Percentiles rank a stretch among this genome's conserved stretches.
Evolutionary conservation across 2,329 filamentous ascomycete species (phyloP).

Genomic region (Aspergillus carbonarius): DNA sequence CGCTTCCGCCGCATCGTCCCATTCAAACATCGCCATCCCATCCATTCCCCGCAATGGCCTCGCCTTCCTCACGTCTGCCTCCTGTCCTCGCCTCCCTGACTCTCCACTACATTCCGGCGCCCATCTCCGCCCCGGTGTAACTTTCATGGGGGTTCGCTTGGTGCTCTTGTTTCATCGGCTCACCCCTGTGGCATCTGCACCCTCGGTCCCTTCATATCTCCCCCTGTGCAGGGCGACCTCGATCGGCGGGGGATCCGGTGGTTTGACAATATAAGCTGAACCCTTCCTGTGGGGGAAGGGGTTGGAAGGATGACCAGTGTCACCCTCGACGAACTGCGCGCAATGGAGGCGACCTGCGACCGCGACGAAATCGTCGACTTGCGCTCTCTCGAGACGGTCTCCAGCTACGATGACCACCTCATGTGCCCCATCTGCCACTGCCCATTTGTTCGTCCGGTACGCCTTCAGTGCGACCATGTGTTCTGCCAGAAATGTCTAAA

Average conservation of each 20-base stretch:
- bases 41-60: conserved; percentile 11
- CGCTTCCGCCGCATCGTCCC: conserved; percentile 9
- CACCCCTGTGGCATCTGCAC: conserved; percentile 17
- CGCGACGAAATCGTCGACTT: conserved; percentile 50
- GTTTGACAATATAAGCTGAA: conserved; percentile 5
- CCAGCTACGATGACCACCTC: conserved; percentile 58
- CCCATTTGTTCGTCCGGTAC: conserved; percentile 59
- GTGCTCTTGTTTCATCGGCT: conserved; percentile 24
- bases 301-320: conserved; percentile 20
- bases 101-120: neutral
- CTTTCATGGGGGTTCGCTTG: conserved; percentile 22
- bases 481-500: conserved; percentile 62
- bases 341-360: conserved; percentile 29
- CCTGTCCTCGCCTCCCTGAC: conserved; percentile 6
- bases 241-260: neutral
- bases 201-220: conserved; percentile 16
- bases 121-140: conserved; percentile 17
- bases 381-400: conserved; percentile 58
- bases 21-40: neutral
- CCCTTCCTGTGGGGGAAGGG: neutral
- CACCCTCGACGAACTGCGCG: conserved; percentile 34
- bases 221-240: neutral
- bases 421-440: conserved; percentile 65
- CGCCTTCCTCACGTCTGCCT: conserved; percentile 17
- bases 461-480: conserved; percentile 62